A percentile compares a stretch with the other conserved stretches of the same genome.
These are phyloP conservation scores for Leptodontidium sp. DNA, from an alignment of 2,329 filamentous ascomycete species.

Conservation along the genomic window DNA sequence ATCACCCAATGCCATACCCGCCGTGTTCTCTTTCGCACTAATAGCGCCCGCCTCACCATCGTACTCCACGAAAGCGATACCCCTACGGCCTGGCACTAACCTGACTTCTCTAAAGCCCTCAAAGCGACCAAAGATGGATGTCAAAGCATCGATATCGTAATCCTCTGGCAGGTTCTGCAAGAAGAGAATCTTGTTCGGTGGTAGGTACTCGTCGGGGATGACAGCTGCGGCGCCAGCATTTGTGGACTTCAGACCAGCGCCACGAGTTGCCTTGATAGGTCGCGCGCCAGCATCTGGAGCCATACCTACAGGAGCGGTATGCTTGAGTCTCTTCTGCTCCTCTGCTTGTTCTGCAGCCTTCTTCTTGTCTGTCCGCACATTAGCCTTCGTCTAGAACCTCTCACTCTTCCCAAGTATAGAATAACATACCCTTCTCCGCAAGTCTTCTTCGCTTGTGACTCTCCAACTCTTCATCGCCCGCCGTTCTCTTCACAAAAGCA, in stretches of 20 bases:
- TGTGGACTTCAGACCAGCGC: slow-evolving; percentile 79
- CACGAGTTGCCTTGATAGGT: slow-evolving; percentile 74
- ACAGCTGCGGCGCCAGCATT: slow-evolving; percentile 72
- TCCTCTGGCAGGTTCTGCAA: slow-evolving; percentile 91
- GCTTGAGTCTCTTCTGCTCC: slow-evolving; percentile 79
- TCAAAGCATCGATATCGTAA: slow-evolving; percentile 81
- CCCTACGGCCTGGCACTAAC: slow-evolving; percentile 83
- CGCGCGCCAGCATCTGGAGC: slow-evolving; percentile 54
- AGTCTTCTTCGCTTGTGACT: slow-evolving; percentile 83
- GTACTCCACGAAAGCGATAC: slow-evolving; percentile 97
- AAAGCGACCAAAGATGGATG: slow-evolving; percentile 84
- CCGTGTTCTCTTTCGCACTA: slow-evolving; percentile 90
- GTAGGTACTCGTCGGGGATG: slow-evolving; percentile 96
- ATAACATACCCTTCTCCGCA: slow-evolving; percentile 81
- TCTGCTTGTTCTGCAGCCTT: slow-evolving; percentile 84
- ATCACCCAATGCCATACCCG: slow-evolving; percentile 81
- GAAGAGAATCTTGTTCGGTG: slow-evolving; percentile 96
- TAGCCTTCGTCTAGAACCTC: background rate
- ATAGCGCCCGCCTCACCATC: slow-evolving; percentile 90
- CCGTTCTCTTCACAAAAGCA: slow-evolving; percentile 79
- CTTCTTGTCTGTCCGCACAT: slow-evolving; percentile 64
- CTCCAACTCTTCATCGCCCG: slow-evolving; percentile 84
- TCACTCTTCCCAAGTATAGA: background rate
- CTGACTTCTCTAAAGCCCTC: slow-evolving; percentile 95
- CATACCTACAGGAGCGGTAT: slow-evolving; percentile 55